A percentile compares a stretch with the other conserved stretches of the same genome.
phyloP scores from a whole-genome alignment of 1,284 basidiomycete species.

The Agroathelia rolfsii region DNA sequence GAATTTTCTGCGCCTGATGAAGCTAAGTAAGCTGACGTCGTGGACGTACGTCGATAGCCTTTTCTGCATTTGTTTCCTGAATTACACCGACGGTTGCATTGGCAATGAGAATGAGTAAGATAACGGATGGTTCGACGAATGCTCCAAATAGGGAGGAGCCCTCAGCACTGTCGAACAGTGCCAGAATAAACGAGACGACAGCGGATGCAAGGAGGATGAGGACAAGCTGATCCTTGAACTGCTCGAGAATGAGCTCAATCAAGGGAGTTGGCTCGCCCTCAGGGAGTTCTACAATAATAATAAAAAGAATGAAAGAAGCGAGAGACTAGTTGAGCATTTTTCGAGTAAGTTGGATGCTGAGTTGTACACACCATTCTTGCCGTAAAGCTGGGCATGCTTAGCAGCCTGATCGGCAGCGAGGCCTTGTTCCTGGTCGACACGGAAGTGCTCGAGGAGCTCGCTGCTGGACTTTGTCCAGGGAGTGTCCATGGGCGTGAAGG shows the following conservation, averaged over 20 bases:
- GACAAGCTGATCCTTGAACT: constrained; percentile 96
- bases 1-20: no score
- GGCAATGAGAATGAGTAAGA: constrained; percentile 86
- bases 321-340: constrained; percentile 1
- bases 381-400: constrained; percentile 71
- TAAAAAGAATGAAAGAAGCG: constrained; percentile 5
- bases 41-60: constrained; percentile 81
- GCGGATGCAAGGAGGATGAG: constrained; percentile 90
- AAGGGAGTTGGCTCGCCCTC: constrained; percentile 86
- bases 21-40: no score
- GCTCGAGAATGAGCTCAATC: constrained; percentile 90
- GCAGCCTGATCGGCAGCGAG: constrained; percentile 51
- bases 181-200: constrained; percentile 82
- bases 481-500: constrained; percentile 41
- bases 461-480: constrained; percentile 65
- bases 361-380: constrained; percentile 64
- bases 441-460: constrained; percentile 55
- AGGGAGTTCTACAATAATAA: constrained; percentile 56
- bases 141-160: constrained; percentile 65
- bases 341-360: not conserved
- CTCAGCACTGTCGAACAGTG: constrained; percentile 69
- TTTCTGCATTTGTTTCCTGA: constrained; percentile 91
- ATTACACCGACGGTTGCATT: constrained; percentile 93
- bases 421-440: constrained; percentile 46
- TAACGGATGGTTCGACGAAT: constrained; percentile 89